Evolutionary conservation across 2,329 filamentous ascomycete species (phyloP), one percentile per base, ranked within the genome.

Genomic region (Fusarium annulatum): DNA sequence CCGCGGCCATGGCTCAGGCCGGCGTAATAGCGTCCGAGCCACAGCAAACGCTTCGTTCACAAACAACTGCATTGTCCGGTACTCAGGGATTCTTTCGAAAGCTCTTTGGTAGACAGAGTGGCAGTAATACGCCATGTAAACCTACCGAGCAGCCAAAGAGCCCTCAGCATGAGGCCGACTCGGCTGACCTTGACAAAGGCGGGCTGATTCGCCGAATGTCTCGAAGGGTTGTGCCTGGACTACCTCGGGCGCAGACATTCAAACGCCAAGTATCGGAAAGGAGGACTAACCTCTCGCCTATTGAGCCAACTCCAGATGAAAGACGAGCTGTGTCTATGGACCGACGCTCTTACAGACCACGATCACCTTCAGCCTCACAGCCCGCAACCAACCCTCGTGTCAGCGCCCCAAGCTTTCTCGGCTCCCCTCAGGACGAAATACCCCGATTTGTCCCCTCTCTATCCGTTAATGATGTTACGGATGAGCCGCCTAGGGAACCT

Each of bases 241-340:
- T 97, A 42, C 94, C 94, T 43, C 89, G 94, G 55, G 86, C 91
- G 9, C 90, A 92, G 76, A 97, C 94, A 0, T 95, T 97, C 83
- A 93, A 91, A 82, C 90, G 95, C 77, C 94, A 96, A 81, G 89
- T 93, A 80, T 96, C 94, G 34, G 95, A 97, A 82, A 88, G 89
- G 71, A 89, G 94, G 75, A 90, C 93, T 76, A 92, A 91, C 77
- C 86, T 97, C 61, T 86, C 92, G 67, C 91, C 93, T 49, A 86
- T 90, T 46, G 85, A 91, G 53, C 88, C 89, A 10, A 88, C 90
- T 38, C 83, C 86, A 33, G 88, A 88, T 43, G 93, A 95, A 82
- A 89, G 93, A 74, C 89, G 94, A 78, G 90, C 94, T 16, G 86
- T 91, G 19, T 96, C 93, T 14, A 86, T 89, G 52, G 92, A 91